Conservation (phyloP, 805 yeast genomes). For the Candida corydali region DNA sequence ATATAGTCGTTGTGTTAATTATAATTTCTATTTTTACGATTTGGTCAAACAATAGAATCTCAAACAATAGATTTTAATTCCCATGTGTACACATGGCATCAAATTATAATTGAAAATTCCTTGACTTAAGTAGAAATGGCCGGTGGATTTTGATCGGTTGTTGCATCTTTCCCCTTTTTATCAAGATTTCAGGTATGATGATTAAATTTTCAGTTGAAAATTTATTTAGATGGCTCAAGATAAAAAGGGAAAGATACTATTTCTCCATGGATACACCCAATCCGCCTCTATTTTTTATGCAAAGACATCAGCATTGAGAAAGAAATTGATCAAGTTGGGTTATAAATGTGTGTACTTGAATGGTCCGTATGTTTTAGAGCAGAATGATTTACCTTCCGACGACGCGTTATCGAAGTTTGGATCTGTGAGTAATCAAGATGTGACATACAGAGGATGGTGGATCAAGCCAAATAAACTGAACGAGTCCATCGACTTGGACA, state of each 20-base stretch:
- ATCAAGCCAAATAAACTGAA: conserved; percentile 42
- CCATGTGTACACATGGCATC: not conserved
- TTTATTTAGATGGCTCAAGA: not conserved
- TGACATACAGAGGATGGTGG: conserved; percentile 72
- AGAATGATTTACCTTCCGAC: conserved; percentile 72
- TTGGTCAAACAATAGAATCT: not conserved
- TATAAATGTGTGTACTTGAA: conserved; percentile 73
- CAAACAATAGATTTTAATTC: not conserved
- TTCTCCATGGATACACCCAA: conserved; percentile 89
- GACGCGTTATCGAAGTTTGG: conserved; percentile 49
- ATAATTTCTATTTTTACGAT: too few relatives aligned
- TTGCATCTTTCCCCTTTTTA: too few relatives aligned
- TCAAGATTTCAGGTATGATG: too few relatives aligned
- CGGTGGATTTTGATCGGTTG: not conserved
- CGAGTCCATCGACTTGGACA: conserved; percentile 46
- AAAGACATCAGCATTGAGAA: conserved; percentile 85
- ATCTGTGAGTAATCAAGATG: conserved; percentile 29
- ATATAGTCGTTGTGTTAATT: too few relatives aligned
- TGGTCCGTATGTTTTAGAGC: conserved; percentile 66
- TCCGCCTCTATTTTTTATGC: conserved; percentile 79
- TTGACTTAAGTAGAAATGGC: not conserved
- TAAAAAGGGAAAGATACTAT: conserved; percentile 54
- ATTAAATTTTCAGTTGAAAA: too few relatives aligned
- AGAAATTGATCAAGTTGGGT: conserved; percentile 60
- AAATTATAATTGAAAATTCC: not conserved